A percentile compares a stretch with the other conserved stretches of the same genome.
Conservation (phyloP, 2,329 filamentous ascomycete species). For the Xylariaceae sp. region DNA sequence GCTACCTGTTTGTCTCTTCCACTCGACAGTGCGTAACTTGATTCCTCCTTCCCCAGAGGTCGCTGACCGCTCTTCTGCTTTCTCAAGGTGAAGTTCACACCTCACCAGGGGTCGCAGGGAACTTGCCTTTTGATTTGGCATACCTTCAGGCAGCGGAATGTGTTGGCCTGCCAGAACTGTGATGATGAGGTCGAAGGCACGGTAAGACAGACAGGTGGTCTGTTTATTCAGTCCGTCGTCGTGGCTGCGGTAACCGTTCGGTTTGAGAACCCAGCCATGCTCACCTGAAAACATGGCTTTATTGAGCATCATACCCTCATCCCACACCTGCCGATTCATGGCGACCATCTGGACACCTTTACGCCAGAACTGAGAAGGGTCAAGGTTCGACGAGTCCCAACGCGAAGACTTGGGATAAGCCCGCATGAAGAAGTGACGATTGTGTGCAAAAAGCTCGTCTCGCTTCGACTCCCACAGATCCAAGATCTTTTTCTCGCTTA, state of each 20-base stretch:
- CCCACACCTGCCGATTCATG: conserved; percentile 95
- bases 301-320: conserved; percentile 95
- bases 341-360: conserved; percentile 97
- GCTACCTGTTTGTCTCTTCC: conserved; percentile 65
- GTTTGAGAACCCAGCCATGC: conserved; percentile 86
- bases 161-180: conserved; percentile 79
- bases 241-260: conserved; percentile 70
- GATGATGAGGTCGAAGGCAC: conserved; percentile 71
- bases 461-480: conserved; percentile 66
- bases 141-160: conserved; percentile 63
- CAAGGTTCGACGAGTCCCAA: conserved; percentile 90
- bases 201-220: conserved; percentile 54
- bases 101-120: conserved; percentile 77
- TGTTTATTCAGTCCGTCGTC: conserved; percentile 48
- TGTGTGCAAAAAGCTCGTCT: conserved; percentile 83
- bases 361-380: conserved; percentile 90
- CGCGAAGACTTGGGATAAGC: conserved; percentile 85
- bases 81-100: conserved; percentile 82
- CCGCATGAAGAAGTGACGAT: conserved; percentile 85
- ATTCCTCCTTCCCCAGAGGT: conserved; percentile 48
- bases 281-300: conserved; percentile 95
- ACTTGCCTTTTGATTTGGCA: conserved; percentile 57
- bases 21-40: conserved; percentile 61
- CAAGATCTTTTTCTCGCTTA: conserved; percentile 80
- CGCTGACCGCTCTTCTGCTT: conserved; percentile 47